Percentiles rank a stretch among this genome's conserved stretches.
phyloP scores from a whole-genome alignment of 805 yeast species.

The Peterozyma xylosa region DNA sequence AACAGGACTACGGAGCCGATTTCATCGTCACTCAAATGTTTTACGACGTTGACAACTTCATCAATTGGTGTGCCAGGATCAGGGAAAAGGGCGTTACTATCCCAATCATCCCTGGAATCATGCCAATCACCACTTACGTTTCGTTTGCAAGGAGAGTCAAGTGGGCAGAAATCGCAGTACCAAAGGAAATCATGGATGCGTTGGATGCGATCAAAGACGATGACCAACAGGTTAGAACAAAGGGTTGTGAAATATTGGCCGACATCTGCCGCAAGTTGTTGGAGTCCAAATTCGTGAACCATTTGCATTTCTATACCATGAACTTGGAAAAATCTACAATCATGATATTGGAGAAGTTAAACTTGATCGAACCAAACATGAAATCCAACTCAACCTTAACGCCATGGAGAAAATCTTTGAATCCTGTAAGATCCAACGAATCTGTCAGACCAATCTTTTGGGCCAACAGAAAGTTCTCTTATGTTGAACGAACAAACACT shows the following conservation, averaged over 20 bases:
- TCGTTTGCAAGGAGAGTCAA: constrained; percentile 88
- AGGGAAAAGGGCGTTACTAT: constrained; percentile 67
- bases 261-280: constrained; percentile 75
- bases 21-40: constrained; percentile 96
- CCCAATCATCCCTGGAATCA: constrained; percentile 95
- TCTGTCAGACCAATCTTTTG: constrained; percentile 91
- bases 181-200: constrained; percentile 58
- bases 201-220: constrained; percentile 85
- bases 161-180: constrained; percentile 86
- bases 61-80: constrained; percentile 70
- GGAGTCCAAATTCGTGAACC: constrained; percentile 67
- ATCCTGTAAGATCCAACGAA: constrained; percentile 73
- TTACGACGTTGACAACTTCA: constrained; percentile 82
- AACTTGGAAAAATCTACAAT: constrained; percentile 87
- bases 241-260: constrained; percentile 75
- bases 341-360: constrained; percentile 76
- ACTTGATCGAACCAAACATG: constrained; percentile 29
- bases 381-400: constrained; percentile 21
- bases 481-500: constrained; percentile 79
- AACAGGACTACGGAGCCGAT: constrained; percentile 90
- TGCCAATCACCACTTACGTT: constrained; percentile 96
- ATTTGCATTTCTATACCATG: constrained; percentile 96
- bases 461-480: constrained; percentile 89
- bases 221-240: constrained; percentile 78
- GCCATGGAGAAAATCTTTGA: constrained; percentile 92